Conservation (phyloP, 2,329 filamentous ascomycete genomes). For the Magnaporthales sp. region DNA sequence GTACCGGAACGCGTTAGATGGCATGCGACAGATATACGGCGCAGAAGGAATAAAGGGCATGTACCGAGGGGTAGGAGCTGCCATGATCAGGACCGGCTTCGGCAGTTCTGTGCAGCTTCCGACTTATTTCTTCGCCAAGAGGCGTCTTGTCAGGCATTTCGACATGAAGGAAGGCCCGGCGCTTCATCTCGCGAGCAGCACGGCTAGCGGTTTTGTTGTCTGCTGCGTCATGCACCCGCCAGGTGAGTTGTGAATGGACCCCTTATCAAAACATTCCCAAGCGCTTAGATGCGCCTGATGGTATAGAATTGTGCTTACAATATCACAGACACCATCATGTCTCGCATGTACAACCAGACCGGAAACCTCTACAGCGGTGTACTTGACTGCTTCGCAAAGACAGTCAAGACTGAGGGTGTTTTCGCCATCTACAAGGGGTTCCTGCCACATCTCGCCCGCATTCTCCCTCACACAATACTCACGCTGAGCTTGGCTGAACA, state of each 20-base stretch:
- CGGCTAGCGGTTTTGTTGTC: slow-evolving; percentile 88
- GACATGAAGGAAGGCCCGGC: slow-evolving; percentile 87
- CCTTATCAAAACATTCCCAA: not conserved
- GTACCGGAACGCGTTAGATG: slow-evolving; percentile 80
- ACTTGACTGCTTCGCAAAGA: slow-evolving; percentile 87
- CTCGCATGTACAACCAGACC: slow-evolving; percentile 96
- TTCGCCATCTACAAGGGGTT: slow-evolving; percentile 97
- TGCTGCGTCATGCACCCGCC: slow-evolving; percentile 98
- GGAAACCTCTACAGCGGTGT: slow-evolving; percentile 93
- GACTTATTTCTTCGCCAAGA: slow-evolving; percentile 97
- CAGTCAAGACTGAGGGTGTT: slow-evolving; percentile 81
- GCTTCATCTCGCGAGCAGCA: slow-evolving; percentile 81
- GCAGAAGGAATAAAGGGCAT: slow-evolving; percentile 71
- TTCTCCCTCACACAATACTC: slow-evolving; percentile 90
- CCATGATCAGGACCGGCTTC: slow-evolving; percentile 93
- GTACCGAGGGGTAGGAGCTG: slow-evolving; percentile 84
- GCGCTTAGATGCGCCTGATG: not conserved
- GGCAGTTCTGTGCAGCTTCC: slow-evolving; percentile 93
- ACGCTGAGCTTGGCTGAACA: slow-evolving; percentile 92
- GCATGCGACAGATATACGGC: slow-evolving; percentile 68
- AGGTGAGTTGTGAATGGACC: slow-evolving; percentile 41
- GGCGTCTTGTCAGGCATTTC: slow-evolving; percentile 69
- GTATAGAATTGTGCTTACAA: not conserved
- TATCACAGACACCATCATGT: slow-evolving; percentile 86
- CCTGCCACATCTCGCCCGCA: slow-evolving; percentile 86